Percentiles rank a stretch among this genome's conserved stretches.
phyloP scores from a whole-genome alignment of 139 green algal species.

The Chlorella sp. region DNA sequence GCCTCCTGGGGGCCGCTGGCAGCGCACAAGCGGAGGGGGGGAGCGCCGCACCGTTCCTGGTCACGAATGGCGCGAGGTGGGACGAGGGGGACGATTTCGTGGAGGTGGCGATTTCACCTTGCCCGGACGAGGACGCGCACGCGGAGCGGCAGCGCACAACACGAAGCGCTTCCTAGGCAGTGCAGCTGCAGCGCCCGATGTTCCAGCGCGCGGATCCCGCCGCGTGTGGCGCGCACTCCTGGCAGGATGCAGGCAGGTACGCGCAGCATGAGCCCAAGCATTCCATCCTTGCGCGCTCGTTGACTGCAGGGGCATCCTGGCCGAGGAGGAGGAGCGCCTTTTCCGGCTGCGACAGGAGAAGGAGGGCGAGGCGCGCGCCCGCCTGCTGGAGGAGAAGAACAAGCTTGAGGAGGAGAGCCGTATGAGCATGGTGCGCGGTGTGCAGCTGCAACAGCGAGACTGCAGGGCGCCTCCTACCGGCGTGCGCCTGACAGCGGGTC shows the following conservation, averaged over 20 bases:
- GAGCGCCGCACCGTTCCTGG: neutral
- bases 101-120: no score
- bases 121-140: no score
- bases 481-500: no score
- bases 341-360: constrained; percentile 52
- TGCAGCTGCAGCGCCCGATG: neutral
- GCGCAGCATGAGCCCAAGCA: neutral
- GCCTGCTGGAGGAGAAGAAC: constrained; percentile 36
- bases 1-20: no score
- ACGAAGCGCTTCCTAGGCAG: neutral
- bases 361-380: constrained; percentile 46
- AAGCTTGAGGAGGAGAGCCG: constrained; percentile 43
- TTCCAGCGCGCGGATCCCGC: neutral
- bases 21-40: no score
- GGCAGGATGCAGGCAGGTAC: neutral
- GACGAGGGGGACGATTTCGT: no score
- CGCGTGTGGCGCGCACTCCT: neutral
- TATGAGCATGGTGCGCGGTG: constrained; percentile 9
- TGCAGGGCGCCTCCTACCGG: no score
- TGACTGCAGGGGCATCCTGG: constrained; percentile 47
- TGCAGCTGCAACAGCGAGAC: no score
- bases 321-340: constrained; percentile 66
- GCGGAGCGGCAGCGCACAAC: neutral
- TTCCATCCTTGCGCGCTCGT: neutral
- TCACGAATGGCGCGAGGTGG: neutral